Conservation (phyloP, 2,329 filamentous ascomycete genomes). For the Cladorrhinum sp. region DNA sequence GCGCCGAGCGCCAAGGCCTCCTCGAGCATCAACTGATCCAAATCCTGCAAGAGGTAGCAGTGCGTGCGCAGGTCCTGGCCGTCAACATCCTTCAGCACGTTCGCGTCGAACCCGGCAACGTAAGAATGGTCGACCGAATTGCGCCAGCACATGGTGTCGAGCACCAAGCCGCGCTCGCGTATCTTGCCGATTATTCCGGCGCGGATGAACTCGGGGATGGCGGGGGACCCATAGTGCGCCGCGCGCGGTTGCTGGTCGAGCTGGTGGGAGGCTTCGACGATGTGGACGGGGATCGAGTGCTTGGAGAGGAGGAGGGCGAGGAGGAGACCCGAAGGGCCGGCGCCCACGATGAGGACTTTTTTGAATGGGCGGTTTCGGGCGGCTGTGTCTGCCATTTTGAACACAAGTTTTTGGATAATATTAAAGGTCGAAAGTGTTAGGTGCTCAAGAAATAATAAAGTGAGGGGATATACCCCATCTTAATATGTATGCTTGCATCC, state of each 20-base stretch:
- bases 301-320: conserved; percentile 48
- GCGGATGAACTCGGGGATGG: conserved; percentile 55
- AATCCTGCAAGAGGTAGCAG: conserved; percentile 42
- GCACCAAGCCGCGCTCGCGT: conserved; percentile 37
- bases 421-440: not conserved
- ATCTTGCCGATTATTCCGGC: conserved; percentile 55
- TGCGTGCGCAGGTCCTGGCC: conserved; percentile 40
- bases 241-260: conserved; percentile 61
- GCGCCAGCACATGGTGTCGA: conserved; percentile 42
- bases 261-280: conserved; percentile 53
- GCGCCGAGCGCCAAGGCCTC: conserved; percentile 35
- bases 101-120: conserved; percentile 38
- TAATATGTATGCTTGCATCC: not conserved
- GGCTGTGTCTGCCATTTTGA: conserved; percentile 11
- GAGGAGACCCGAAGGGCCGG: conserved; percentile 27
- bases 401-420: not conserved
- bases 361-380: conserved; percentile 14
- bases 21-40: conserved; percentile 44
- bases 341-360: conserved; percentile 40
- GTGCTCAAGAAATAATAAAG: not conserved
- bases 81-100: conserved; percentile 36
- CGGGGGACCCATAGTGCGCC: conserved; percentile 58
- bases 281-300: conserved; percentile 49
- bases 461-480: not conserved
- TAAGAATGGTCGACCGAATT: conserved; percentile 33